Evolutionary conservation across 169 alveolate genomes (phyloP).

Genomic region (Cryptosporidium baileyi): DNA sequence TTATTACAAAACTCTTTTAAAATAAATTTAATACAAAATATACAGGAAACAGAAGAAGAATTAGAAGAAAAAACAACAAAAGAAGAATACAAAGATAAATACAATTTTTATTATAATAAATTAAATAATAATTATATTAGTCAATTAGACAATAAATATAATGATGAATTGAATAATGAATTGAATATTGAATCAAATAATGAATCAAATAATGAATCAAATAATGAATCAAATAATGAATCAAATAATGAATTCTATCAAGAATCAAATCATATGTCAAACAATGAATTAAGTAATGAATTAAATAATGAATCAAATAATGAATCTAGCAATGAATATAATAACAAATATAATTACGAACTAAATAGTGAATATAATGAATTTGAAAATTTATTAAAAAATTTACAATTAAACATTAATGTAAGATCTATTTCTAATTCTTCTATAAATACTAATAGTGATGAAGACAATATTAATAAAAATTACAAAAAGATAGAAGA

Average conservation of each 20-base stretch:
- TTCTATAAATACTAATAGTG: not conserved
- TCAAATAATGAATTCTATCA: too few relatives aligned
- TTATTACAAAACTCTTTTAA: conserved; percentile 7
- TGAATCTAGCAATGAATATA: too few relatives aligned
- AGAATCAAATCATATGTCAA: too few relatives aligned
- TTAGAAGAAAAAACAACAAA: not conserved
- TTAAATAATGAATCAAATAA: too few relatives aligned
- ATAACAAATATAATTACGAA: not conserved
- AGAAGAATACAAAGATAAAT: not conserved
- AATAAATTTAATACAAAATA: conserved; percentile 60
- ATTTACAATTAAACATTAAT: too few relatives aligned
- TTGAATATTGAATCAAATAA: too few relatives aligned
- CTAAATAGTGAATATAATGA: not conserved
- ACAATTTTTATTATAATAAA: not conserved
- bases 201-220: too few relatives aligned
- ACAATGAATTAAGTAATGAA: too few relatives aligned
- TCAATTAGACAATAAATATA: not conserved
- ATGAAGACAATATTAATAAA: not conserved
- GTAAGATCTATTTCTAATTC: too few relatives aligned
- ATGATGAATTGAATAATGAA: too few relatives aligned
- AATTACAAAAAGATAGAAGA: not conserved
- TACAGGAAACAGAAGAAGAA: conserved; percentile 28
- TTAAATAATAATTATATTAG: not conserved
- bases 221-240: too few relatives aligned
- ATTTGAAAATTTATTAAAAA: not conserved